A percentile compares a stretch with the other conserved stretches of the same genome.
These are phyloP conservation scores for Exserohilum rostratum DNA, from an alignment of 2,329 filamentous ascomycete species.

Conservation along the genomic window DNA sequence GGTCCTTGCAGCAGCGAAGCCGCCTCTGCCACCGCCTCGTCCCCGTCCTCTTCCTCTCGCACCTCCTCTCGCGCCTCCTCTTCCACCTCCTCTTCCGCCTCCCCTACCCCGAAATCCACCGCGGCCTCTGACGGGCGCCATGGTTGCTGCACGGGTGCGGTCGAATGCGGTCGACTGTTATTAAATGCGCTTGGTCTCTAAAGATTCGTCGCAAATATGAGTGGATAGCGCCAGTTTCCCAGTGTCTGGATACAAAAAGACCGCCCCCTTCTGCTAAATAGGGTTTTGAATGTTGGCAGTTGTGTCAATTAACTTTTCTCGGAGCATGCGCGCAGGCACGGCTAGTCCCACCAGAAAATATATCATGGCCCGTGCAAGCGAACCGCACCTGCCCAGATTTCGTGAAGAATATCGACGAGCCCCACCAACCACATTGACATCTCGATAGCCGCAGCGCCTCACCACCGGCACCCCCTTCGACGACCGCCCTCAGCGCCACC, in stretches of 20 bases:
- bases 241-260: background rate
- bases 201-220: no score
- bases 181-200: no score
- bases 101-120: conserved; percentile 27
- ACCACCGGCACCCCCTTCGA: conserved; percentile 12
- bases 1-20: conserved; percentile 37
- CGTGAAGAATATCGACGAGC: conserved; percentile 38
- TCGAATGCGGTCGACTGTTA: background rate
- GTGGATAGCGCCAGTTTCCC: background rate
- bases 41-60: conserved; percentile 12
- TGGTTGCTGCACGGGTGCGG: background rate
- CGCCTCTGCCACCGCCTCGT: conserved; percentile 28
- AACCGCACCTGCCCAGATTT: conserved; percentile 42
- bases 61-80: conserved; percentile 14
- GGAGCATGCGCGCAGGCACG: background rate
- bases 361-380: conserved; percentile 39
- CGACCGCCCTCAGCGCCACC: conserved; percentile 50
- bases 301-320: background rate
- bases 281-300: no score
- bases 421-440: conserved; percentile 27
- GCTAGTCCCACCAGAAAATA: conserved; percentile 21
- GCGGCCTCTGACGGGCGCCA: conserved; percentile 27
- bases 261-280: no score
- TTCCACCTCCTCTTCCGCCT: conserved; percentile 1
- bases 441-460: conserved; percentile 21